Percentiles rank a stretch among this genome's conserved stretches.
Conservation (phyloP, 805 yeast genomes). For the Metschnikowia orientalis region DNA sequence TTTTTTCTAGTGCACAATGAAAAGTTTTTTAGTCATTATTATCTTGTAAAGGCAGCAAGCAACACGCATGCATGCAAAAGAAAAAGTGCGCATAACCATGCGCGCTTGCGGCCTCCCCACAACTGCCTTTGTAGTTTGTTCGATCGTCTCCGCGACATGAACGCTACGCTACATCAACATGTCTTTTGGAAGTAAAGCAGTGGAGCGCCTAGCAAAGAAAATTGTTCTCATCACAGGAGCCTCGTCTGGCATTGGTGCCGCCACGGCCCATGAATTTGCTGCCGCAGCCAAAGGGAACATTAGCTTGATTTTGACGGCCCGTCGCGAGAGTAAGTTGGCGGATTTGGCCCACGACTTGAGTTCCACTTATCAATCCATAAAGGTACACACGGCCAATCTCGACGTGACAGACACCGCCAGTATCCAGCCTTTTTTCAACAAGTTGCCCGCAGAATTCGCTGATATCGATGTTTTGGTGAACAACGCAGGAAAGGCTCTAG, state of each 20-base stretch:
- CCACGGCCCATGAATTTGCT: constrained; percentile 86
- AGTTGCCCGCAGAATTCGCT: constrained; percentile 31
- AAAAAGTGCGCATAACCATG: no score
- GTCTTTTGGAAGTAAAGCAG: constrained; percentile 37
- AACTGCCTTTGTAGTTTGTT: no score
- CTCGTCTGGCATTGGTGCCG: constrained; percentile 90
- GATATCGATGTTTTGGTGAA: constrained; percentile 37
- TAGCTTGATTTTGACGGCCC: constrained; percentile 35
- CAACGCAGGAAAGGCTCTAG: constrained; percentile 40
- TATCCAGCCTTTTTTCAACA: constrained; percentile 26
- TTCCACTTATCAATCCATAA: constrained; percentile 22
- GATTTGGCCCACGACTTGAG: constrained; percentile 24
- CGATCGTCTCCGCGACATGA: not conserved
- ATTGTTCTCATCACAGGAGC: constrained; percentile 69
- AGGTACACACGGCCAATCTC: constrained; percentile 28
- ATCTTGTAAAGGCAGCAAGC: no score
- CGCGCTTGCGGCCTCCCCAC: no score
- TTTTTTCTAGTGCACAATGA: constrained; percentile 23
- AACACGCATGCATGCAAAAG: no score
- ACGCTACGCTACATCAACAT: constrained; percentile 12
- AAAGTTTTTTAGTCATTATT: no score
- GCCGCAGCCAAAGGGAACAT: constrained; percentile 40
- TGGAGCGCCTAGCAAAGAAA: constrained; percentile 36
- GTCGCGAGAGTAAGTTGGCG: constrained; percentile 30
- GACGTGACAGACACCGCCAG: constrained; percentile 29